Conservation (phyloP, 2,329 filamentous ascomycete species). For the Pochonia chlamydosporia region DNA sequence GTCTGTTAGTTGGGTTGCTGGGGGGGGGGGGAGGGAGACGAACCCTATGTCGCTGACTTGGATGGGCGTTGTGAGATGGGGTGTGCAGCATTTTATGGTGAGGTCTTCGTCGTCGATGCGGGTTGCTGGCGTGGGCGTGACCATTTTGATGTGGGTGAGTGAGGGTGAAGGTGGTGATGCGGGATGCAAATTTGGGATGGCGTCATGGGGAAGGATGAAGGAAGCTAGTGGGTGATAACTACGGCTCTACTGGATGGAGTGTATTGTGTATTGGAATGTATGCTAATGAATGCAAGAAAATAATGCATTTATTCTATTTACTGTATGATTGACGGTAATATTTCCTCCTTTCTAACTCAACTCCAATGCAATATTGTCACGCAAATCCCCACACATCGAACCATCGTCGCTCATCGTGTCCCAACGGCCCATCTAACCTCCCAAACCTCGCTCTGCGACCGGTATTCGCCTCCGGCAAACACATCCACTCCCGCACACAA, state of each 20-base stretch:
- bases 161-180: not conserved
- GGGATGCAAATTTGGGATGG: not conserved
- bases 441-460: conserved; percentile 58
- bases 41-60: conserved; percentile 38
- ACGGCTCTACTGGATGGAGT: too few species aligned
- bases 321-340: too few species aligned
- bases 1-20: not conserved
- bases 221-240: too few species aligned
- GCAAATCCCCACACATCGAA: conserved; percentile 55
- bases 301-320: too few species aligned
- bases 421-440: conserved; percentile 54
- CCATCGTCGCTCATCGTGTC: conserved; percentile 54
- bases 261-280: too few species aligned
- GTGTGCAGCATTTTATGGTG: conserved; percentile 31
- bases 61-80: conserved; percentile 34
- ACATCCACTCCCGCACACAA: conserved; percentile 77
- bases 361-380: too few species aligned
- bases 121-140: too few species aligned
- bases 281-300: too few species aligned
- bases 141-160: too few species aligned
- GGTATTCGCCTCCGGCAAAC: conserved; percentile 70
- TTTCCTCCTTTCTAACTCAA: too few species aligned
- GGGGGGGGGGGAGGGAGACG: not conserved
- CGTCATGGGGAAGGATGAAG: too few species aligned
- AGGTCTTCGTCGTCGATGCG: conserved; percentile 28